Percentiles rank a stretch among this genome's conserved stretches.
phyloP scores from a whole-genome alignment of 768 basidiomycete species.

The Multifurca ochricompacta region DNA sequence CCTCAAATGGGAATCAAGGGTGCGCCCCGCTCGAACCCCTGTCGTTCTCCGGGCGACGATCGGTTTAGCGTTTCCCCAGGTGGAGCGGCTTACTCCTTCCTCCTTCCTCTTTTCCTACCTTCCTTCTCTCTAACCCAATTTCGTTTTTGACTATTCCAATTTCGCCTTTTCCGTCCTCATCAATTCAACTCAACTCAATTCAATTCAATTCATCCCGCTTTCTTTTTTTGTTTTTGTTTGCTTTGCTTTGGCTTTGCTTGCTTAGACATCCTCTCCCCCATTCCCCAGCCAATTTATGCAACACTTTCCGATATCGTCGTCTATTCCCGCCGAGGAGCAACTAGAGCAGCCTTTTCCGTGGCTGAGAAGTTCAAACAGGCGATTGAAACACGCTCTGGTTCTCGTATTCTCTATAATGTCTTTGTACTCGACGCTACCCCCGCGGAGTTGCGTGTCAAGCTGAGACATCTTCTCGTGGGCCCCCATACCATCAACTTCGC shows the following conservation, averaged over 20 bases:
- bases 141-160: slow-evolving; percentile 25
- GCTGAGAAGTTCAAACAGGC: slow-evolving; percentile 62
- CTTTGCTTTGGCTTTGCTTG: no score
- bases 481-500: slow-evolving; percentile 70
- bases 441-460: slow-evolving; percentile 35
- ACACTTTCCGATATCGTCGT: slow-evolving; percentile 86
- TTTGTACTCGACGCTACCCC: slow-evolving; percentile 61
- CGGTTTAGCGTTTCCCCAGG: slow-evolving; percentile 3
- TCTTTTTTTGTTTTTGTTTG: no score
- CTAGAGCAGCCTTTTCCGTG: slow-evolving; percentile 46
- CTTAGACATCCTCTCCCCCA: background rate
- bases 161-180: slow-evolving; percentile 14
- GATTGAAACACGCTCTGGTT: slow-evolving; percentile 34
- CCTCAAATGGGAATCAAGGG: background rate
- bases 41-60: slow-evolving; percentile 6
- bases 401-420: slow-evolving; percentile 58
- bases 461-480: slow-evolving; percentile 49
- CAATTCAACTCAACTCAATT: no score
- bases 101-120: background rate
- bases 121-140: slow-evolving; percentile 23
- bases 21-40: background rate
- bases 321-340: slow-evolving; percentile 66
- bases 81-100: slow-evolving; percentile 8
- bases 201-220: no score
- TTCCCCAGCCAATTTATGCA: slow-evolving; percentile 64